Base-by-base conservation (phyloP, 2,329 filamentous ascomycete species). In the Penicillium palitans region DNA sequence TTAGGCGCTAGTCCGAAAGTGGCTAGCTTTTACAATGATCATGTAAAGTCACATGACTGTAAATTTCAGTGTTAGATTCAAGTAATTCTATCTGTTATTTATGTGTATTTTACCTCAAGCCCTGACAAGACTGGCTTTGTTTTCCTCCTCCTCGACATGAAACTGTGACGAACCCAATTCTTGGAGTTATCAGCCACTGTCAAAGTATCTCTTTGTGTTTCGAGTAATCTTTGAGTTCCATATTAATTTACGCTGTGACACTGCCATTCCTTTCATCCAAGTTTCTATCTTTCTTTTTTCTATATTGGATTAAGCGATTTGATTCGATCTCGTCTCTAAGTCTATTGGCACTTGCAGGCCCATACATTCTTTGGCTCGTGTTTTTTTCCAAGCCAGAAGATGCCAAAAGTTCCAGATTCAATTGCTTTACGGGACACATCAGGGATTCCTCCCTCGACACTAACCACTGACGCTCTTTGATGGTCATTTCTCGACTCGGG, bases 1-100 rank as follows among this genome's bases (percentile, higher is more conserved):
- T 41, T 15, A 6, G 3, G 41, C 54, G 45, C 69, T 74, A 73
- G 56, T 2, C 64, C 51, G 0, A 27, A 64, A 52, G 29, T 1
- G 58, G 60, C n/a, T 54, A 60, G 46, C 1, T 9, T 39, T 6
- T 35, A 13, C 0, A 17, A n/a, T n/a, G 25, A 52, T 62, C 53
- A 63, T 37, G 61, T 64, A 57, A 21, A 31, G 1, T 50, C 45
- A 59, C 49, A 35, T 53, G 59, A 48, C 27, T 15, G 10, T 44
- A 27, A 12, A 31, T 58, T 59, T 52, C 8, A 6, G 1, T 37
- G 52, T 53, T 31, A 21, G 2, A 24, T 46, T 47, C 24, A 8
- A n/a, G 58, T 57, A 54, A 52, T 19, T 29, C 2, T 2, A 4
- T 17, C 15, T 37, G 52, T 41, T 41, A 53, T 21, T 58, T 58